Percentiles rank a stretch among this genome's conserved stretches.
phyloP scores from a whole-genome alignment of 768 basidiomycete species.

The Mycena capillaripes region DNA sequence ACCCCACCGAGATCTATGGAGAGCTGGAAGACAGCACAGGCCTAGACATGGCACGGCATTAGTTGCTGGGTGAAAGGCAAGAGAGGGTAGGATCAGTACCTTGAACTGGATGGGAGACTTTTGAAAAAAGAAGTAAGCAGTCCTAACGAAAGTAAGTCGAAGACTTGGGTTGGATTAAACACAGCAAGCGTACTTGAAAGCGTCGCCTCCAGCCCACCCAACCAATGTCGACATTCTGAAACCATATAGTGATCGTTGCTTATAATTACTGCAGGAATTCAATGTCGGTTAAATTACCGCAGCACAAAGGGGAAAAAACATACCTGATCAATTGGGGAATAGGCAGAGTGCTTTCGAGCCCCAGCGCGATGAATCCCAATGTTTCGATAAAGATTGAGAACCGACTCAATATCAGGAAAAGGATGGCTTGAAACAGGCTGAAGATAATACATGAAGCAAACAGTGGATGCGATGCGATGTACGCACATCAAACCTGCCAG shows the following conservation, averaged over 20 bases:
- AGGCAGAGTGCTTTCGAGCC: slow-evolving; percentile 89
- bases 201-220: slow-evolving; percentile 88
- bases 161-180: slow-evolving; percentile 16
- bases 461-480: slow-evolving; percentile 12
- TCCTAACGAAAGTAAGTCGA: slow-evolving; percentile 56
- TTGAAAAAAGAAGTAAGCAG: slow-evolving; percentile 84
- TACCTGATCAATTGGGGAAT: slow-evolving; percentile 88
- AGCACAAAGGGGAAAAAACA: slow-evolving; percentile 35
- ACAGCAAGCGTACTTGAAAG: slow-evolving; percentile 75
- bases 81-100: no score
- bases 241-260: slow-evolving; percentile 84
- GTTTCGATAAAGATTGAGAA: slow-evolving; percentile 70
- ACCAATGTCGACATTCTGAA: slow-evolving; percentile 87
- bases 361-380: slow-evolving; percentile 84
- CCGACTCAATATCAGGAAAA: slow-evolving; percentile 81
- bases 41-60: no score
- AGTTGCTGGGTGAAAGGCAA: no score
- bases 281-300: slow-evolving; percentile 10
- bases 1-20: slow-evolving; percentile 83
- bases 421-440: slow-evolving; percentile 77
- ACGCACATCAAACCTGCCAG: slow-evolving; percentile 82
- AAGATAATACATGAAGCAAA: slow-evolving; percentile 41
- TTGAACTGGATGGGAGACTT: slow-evolving; percentile 85
- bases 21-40: slow-evolving; percentile 87
- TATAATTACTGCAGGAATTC: slow-evolving; percentile 72